Conservation (phyloP, 176 grass and related monocot species). For the Carex pumila region DNA sequence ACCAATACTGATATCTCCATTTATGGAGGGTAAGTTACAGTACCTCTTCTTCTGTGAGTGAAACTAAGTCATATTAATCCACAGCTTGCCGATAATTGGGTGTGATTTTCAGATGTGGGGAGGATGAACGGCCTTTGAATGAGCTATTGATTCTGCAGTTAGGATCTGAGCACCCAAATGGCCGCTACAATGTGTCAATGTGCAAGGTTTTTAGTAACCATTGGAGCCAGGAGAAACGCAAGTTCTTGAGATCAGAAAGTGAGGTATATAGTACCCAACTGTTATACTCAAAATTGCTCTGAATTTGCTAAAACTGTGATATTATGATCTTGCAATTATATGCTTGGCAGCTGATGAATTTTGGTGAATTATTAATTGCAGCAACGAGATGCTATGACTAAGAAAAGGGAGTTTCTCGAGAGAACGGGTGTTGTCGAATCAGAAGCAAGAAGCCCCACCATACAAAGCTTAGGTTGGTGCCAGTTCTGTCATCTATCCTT, state of each 20-base stretch:
- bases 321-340: neutral
- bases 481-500: too few species aligned
- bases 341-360: neutral
- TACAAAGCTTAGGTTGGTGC: conserved; percentile 27
- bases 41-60: neutral
- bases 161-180: conserved; percentile 92
- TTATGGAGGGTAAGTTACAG: conserved; percentile 74
- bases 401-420: conserved; percentile 34
- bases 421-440: conserved; percentile 30
- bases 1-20: conserved; percentile 74
- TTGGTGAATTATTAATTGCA: conserved; percentile 10
- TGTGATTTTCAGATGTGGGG: conserved; percentile 54
- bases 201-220: conserved; percentile 92
- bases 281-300: neutral
- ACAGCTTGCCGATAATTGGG: neutral
- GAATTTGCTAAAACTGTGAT: neutral
- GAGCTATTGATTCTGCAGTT: conserved; percentile 84
- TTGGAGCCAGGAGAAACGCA: conserved; percentile 82
- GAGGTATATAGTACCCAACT: conserved; percentile 13
- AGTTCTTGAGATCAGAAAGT: conserved; percentile 50
- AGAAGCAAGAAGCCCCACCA: conserved; percentile 40
- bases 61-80: neutral
- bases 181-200: conserved; percentile 86
- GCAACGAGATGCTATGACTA: conserved; percentile 30
- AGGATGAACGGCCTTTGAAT: conserved; percentile 87